phyloP scores from a whole-genome alignment of 2,329 filamentous ascomycete genomes.

The Epichloe bromicola region DNA sequence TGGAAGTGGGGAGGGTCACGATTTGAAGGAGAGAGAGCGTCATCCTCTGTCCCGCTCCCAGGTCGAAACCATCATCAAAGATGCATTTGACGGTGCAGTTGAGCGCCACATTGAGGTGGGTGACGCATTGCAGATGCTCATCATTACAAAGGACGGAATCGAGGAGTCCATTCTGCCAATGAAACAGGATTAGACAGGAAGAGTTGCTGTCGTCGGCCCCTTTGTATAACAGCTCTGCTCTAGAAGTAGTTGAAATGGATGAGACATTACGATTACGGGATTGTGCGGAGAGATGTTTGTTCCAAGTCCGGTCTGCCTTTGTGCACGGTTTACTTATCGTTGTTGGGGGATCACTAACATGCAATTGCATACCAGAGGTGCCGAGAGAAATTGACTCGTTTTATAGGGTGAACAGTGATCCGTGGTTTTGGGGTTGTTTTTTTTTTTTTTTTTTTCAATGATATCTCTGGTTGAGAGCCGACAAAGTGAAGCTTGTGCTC shows the following conservation, averaged over 20 bases:
- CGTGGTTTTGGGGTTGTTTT: too few species aligned
- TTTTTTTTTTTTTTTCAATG: too few species aligned
- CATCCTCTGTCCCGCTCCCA: slow-evolving; percentile 57
- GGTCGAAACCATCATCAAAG: slow-evolving; percentile 81
- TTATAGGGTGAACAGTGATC: too few species aligned
- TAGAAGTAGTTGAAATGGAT: slow-evolving; percentile 3
- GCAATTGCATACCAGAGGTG: too few species aligned
- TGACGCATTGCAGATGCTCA: slow-evolving; percentile 89
- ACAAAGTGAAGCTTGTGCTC: neutral
- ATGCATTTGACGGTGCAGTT: slow-evolving; percentile 95
- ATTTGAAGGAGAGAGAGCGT: slow-evolving; percentile 56
- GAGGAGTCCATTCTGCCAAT: slow-evolving; percentile 72
- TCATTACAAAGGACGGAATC: slow-evolving; percentile 79
- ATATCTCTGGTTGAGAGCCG: neutral
- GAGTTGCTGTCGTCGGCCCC: neutral
- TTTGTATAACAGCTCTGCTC: slow-evolving; percentile 5
- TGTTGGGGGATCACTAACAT: too few species aligned
- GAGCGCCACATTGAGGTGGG: slow-evolving; percentile 99
- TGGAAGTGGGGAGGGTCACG: slow-evolving; percentile 71
- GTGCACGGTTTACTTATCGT: too few species aligned
- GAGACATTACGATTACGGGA: neutral
- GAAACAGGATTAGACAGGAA: slow-evolving; percentile 67
- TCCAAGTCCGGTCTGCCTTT: too few species aligned
- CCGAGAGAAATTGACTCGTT: too few species aligned
- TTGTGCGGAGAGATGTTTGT: neutral